Conservation (phyloP, 257 asterid genomes). For the Cinchona pubescens region DNA sequence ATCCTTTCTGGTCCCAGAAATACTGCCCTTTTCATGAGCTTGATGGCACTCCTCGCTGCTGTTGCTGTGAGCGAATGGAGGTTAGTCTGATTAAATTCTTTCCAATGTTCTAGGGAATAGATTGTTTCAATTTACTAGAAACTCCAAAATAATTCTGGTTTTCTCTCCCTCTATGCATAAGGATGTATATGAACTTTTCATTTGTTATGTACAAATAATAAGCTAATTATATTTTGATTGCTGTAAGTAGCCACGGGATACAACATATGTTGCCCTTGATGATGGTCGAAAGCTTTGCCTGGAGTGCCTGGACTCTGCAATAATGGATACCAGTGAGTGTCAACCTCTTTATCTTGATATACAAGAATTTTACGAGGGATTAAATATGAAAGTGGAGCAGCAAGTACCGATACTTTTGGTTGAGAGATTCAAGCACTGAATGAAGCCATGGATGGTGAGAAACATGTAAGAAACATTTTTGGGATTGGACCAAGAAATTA, state of each 20-base stretch:
- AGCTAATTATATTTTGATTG: conserved; percentile 1
- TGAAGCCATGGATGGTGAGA: conserved; percentile 95
- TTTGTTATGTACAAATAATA: background rate
- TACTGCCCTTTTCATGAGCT: conserved; percentile 97
- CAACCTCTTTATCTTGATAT: conserved; percentile 82
- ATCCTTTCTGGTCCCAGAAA: conserved; percentile 97
- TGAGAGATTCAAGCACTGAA: conserved; percentile 85
- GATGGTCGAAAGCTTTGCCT: conserved; percentile 93
- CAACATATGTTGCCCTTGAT: conserved; percentile 61
- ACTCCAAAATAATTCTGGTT: background rate
- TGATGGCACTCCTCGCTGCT: conserved; percentile 93
- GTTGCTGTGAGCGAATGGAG: conserved; percentile 99
- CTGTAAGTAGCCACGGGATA: conserved; percentile 58
- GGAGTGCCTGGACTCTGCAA: conserved; percentile 88
- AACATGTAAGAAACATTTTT: conserved; percentile 48
- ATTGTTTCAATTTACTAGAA: background rate
- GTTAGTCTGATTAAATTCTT: conserved; percentile 27
- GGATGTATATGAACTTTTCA: background rate
- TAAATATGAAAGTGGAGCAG: conserved; percentile 77
- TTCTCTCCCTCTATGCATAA: background rate
- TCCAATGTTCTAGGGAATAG: background rate
- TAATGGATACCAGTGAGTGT: conserved; percentile 78
- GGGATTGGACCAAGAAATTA: background rate
- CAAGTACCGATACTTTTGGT: conserved; percentile 86
- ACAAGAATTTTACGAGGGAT: conserved; percentile 66